A percentile compares a stretch with the other conserved stretches of the same genome.
Evolutionary conservation across 2,329 filamentous ascomycete genomes (phyloP).

Genomic region (Xylaria sp.): DNA sequence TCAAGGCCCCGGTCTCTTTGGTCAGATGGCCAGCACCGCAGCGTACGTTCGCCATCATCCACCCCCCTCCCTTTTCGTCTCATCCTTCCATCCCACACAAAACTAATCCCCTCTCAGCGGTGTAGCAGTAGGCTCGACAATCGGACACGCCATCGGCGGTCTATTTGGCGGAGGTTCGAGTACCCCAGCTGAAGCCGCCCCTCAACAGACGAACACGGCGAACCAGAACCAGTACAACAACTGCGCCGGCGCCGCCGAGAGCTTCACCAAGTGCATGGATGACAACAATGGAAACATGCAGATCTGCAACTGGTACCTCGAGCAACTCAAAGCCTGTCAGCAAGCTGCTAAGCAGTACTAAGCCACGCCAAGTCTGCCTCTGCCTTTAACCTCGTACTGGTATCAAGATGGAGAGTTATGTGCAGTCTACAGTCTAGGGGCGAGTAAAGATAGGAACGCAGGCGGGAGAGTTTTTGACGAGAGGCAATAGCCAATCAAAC

Average conservation of each 20-base stretch:
- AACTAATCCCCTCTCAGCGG: conserved; percentile 68
- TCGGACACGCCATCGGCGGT: conserved; percentile 93
- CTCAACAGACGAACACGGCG: conserved; percentile 60
- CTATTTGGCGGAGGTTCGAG: conserved; percentile 81
- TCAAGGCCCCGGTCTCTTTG: conserved; percentile 85
- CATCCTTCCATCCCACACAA: conserved; percentile 4
- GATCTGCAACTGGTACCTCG: conserved; percentile 97
- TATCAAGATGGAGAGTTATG: too few relatives aligned
- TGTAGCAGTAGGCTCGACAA: conserved; percentile 93
- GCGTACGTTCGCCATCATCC: conserved; percentile 67
- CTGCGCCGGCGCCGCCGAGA: conserved; percentile 82
- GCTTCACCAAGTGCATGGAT: conserved; percentile 96
- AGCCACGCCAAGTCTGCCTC: conserved; percentile 16
- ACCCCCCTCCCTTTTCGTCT: conserved; percentile 4
- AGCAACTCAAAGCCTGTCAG: conserved; percentile 94
- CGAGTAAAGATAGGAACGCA: neutral
- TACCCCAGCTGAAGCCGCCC: conserved; percentile 63
- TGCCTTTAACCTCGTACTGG: too few relatives aligned
- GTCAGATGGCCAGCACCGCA: conserved; percentile 96
- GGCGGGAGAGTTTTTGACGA: neutral
- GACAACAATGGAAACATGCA: conserved; percentile 93
- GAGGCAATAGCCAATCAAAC: too few relatives aligned
- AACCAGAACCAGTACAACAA: conserved; percentile 70
- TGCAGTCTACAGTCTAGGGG: too few relatives aligned
- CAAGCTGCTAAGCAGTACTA: conserved; percentile 78